Percentiles rank a stretch among this genome's conserved stretches.
Evolutionary conservation across 2,329 filamentous ascomycete species (phyloP).

Genomic region (Gyromitra esculenta): DNA sequence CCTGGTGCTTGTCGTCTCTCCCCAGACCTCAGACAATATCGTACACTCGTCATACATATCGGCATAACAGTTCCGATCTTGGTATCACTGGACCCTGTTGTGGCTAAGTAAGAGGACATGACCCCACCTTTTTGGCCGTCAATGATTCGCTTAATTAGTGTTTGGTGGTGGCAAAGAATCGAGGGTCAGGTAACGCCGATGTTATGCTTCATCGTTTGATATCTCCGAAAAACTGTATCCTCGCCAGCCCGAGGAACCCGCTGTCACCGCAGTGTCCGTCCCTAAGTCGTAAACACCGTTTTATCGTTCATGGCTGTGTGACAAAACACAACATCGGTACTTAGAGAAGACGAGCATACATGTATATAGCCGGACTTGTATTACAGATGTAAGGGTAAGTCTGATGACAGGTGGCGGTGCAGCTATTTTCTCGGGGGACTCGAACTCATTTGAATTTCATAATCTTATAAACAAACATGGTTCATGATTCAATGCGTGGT

Average conservation of each 20-base stretch:
- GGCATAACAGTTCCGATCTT: slow-evolving; percentile 7
- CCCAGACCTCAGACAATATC: slow-evolving; percentile 6
- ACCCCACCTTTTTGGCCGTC: slow-evolving; percentile 18
- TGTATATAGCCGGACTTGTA: background rate
- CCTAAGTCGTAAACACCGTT: background rate
- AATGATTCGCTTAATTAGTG: slow-evolving; percentile 13
- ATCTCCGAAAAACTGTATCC: slow-evolving; percentile 41
- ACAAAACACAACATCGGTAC: slow-evolving; percentile 16
- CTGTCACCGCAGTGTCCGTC: slow-evolving; percentile 9
- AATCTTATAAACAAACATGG: too few relatives aligned
- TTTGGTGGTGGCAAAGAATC: slow-evolving; percentile 10
- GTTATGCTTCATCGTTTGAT: slow-evolving; percentile 21
- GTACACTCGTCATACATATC: slow-evolving; percentile 27
- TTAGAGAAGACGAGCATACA: background rate
- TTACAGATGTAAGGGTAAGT: too few relatives aligned
- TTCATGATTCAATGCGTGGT: too few relatives aligned
- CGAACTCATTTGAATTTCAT: too few relatives aligned
- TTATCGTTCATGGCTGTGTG: background rate
- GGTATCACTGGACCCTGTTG: slow-evolving; percentile 16
- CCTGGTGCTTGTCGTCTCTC: background rate
- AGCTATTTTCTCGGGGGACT: too few relatives aligned
- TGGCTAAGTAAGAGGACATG: slow-evolving; percentile 20
- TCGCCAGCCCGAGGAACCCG: slow-evolving; percentile 13
- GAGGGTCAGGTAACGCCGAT: slow-evolving; percentile 36
- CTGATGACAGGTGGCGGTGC: too few relatives aligned